A percentile compares a stretch with the other conserved stretches of the same genome.
These are phyloP conservation scores for Lomentospora prolificans DNA, from an alignment of 2,329 filamentous ascomycete species.

Conservation along the genomic window DNA sequence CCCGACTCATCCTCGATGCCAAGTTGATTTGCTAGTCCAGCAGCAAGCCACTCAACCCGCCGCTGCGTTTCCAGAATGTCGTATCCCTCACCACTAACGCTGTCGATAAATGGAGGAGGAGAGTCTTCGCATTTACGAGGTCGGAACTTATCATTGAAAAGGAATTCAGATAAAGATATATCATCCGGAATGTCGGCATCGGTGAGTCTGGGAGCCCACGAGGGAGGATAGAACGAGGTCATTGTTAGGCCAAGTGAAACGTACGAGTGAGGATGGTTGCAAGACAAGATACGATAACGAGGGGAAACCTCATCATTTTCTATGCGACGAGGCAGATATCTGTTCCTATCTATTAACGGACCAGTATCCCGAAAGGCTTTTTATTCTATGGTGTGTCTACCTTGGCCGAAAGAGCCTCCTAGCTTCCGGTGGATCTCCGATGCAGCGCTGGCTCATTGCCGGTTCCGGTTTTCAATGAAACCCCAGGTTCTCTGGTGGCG, in stretches of 20 bases:
- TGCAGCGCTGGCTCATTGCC: neutral
- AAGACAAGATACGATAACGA: neutral
- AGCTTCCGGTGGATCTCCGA: slow-evolving; percentile 3
- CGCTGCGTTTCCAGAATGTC: slow-evolving; percentile 3
- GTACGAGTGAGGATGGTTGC: neutral
- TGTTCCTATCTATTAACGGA: neutral
- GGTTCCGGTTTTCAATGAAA: neutral
- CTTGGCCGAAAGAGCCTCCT: neutral
- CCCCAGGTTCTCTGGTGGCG: too few species aligned
- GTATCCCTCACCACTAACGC: slow-evolving; percentile 6
- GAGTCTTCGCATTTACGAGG: slow-evolving; percentile 8
- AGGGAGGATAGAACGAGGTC: neutral
- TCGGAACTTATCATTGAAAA: slow-evolving; percentile 5
- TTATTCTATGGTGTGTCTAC: neutral
- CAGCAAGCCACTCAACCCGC: slow-evolving; percentile 7
- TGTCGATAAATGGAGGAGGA: slow-evolving; percentile 6
- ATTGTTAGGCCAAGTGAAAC: neutral
- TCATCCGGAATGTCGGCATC: slow-evolving; percentile 8
- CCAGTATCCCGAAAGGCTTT: neutral
- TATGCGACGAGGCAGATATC: neutral
- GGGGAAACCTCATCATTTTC: neutral
- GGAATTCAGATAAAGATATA: slow-evolving; percentile 4
- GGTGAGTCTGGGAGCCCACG: slow-evolving; percentile 7
- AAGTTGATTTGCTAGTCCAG: slow-evolving; percentile 5
- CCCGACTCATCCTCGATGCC: neutral